Conservation (phyloP, 345 rosid species). For the Dovyalis caffra region DNA sequence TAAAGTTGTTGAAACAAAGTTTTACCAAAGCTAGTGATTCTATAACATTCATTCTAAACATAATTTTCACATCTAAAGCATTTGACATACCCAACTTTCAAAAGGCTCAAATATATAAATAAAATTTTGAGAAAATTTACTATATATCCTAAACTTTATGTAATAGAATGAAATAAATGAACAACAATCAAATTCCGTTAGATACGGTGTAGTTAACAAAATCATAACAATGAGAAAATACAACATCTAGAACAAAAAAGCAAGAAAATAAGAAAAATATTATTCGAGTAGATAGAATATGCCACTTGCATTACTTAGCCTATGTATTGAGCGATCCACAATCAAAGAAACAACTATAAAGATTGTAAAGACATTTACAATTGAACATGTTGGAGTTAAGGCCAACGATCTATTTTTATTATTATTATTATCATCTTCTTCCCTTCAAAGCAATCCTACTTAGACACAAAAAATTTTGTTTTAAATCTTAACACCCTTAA, state of each 20-base stretch:
- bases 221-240: background rate
- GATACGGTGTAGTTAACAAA: background rate
- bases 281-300: background rate
- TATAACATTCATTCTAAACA: background rate
- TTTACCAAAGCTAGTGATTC: background rate
- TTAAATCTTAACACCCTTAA: conserved; percentile 1
- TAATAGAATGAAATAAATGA: background rate
- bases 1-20: background rate
- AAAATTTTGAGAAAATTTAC: no score
- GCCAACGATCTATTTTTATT: conserved; percentile 75
- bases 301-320: conserved; percentile 63
- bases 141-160: no score
- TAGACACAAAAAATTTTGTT: conserved; percentile 1
- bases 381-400: conserved; percentile 92
- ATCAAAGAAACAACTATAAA: conserved; percentile 78
- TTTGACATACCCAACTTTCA: background rate
- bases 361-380: conserved; percentile 83
- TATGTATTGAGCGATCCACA: conserved; percentile 84
- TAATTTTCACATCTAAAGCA: background rate
- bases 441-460: conserved; percentile 22
- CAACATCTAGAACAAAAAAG: background rate
- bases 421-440: conserved; percentile 23
- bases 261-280: background rate
- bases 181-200: background rate
- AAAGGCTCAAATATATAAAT: background rate